Base-by-base conservation (phyloP, 352 stramenopile genomes). In the Phytophthora nicotianae region DNA sequence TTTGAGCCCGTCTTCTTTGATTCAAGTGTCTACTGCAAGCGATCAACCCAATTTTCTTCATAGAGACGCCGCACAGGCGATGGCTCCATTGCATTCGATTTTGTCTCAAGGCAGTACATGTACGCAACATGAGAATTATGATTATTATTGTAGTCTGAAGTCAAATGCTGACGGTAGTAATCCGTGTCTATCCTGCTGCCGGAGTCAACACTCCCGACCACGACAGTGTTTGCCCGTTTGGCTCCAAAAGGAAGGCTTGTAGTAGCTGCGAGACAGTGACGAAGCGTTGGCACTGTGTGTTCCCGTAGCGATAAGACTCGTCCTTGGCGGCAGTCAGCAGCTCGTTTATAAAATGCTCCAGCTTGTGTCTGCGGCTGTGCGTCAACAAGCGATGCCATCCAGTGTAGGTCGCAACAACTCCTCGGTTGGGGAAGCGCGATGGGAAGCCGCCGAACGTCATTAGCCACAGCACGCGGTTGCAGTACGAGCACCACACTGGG, bases 401-500 rank as follows among this genome's bases (percentile, higher is more conserved):
- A 17, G 62, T 58, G 33, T 47, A 60, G 11, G 48, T 63, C 13
- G 71, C 65, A 1, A 80, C n/a, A 6, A 51, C 14, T 16, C 61
- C 57, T 48, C 56, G 37, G 17, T 82, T 46, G 13, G 71, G 68
- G 16, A 57, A 74, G 3, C 81, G 81, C 47, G 77, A 81, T 35
- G 81, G 76, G 45, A 90, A 90, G 43, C 70, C 17, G 14, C 60
- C 70, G 14, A 71, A 79, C 13, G 55, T 60, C 7, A 72, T 60
- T 14, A 88, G 24, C 74, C 77, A 87, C 49, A 78, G 24, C 29
- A 90, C 57, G 20, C 58, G 68, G 16, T 50, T 66, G 66, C 81
- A 90, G 55, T 85, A 88, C 13, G 49, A 55, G 63, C 81, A 90
- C 72, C 76, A 87, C 40, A 83, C 78, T 13, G 49, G 26, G 53